Base-by-base conservation (phyloP, 2,329 filamentous ascomycete genomes). In the Talaromyces verruculosus region DNA sequence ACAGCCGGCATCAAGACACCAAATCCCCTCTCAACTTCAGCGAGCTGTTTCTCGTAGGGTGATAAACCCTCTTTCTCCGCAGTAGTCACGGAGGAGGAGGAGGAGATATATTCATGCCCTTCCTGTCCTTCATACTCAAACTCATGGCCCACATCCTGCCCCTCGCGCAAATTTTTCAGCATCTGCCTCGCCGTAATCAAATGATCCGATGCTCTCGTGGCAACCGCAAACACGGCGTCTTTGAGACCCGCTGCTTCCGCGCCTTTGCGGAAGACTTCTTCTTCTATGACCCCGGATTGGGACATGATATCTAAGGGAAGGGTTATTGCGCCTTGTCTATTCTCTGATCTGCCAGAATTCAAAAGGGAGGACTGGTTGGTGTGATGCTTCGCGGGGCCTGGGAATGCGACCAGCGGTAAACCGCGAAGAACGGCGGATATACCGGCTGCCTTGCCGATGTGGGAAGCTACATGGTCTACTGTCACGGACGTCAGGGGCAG, bases 121-220 rank as follows among this genome's bases (percentile, higher is more conserved):
- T 88, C 88, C 74, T 97, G 92, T 35, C 88, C 87, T 67, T 90
- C 85, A 74, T 97, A 91, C 79, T 98, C 94, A 76, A 94, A 97
- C 5, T 91, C 92, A 75, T 97, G 94, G 0, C 90, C 92, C 0
- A 91, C 87, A 59, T 88, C 88, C 71, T 90, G 80, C 1, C 93
- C 92, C 3, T 87, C 88, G 63, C 87, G 87, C 22, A 97, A 80
- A 72, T 91, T 92, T 73, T 88, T 89, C 67, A 98, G 78, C 93
- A 99, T 97, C 76, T 97, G 92, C 67, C 93, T 84, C 1, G 91
- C 94, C 0, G 94, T 98, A 71, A 97, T 96, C 39, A 99, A 83
- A 78, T 99, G 95, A 76, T 99, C 95, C 74, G 96, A 96, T 6
- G 95, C 95, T 43, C 94, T 87, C 0, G 95, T 99, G 0, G 95